Evolutionary conservation across 768 basidiomycete species (phyloP), one percentile per base, ranked within the genome.

Genomic region (Wakefieldia striispora): DNA sequence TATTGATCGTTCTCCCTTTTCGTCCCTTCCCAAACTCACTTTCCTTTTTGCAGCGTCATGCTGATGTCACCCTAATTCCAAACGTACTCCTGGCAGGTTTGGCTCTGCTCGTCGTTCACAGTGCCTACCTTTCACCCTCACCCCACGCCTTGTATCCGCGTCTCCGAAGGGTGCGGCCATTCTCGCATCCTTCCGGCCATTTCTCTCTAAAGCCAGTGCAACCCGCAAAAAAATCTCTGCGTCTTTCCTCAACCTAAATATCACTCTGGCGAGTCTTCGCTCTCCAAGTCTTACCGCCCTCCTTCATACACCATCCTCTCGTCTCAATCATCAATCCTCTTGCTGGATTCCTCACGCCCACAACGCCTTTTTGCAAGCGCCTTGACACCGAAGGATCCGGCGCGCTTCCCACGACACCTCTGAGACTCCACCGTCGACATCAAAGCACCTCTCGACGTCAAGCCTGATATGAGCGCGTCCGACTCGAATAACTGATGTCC

Each of bases 391-490:
- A 71, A 31, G 65, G 63, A 23, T 55, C 54, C 35, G 54, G 63
- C 9, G 65, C 71, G n/a, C 67, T 78, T 20, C 83, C 86, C 44
- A 29, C 29, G 13, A 29, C 88, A 0, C 87, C 88, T n/a, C 73
- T 75, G 34, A 70, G 38, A 85, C 86, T 1, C 76, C 78, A 23
- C 79, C 84, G 5, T 68, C 80, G 55, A 91, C 88, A n/a, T 6
- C 88, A 89, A 1, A 80, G 80, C 13, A 83, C 83, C 31, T 86
- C 90, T 33, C 79, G 90, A 35, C 78, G 90, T 39, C 82, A 84
- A 59, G 91, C 91, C 6, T 72, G 92, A 1, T 89, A 88, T 57
- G 90, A 92, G 55, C 86, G 90, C 34, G 72, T 92, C 41, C 84
- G 85, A 14, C 84, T 86, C 59, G 78, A 80, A 49, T 91, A 88